phyloP scores from a whole-genome alignment of 495 filamentous ascomycete genomes.

The Penicillium coprophilum region DNA sequence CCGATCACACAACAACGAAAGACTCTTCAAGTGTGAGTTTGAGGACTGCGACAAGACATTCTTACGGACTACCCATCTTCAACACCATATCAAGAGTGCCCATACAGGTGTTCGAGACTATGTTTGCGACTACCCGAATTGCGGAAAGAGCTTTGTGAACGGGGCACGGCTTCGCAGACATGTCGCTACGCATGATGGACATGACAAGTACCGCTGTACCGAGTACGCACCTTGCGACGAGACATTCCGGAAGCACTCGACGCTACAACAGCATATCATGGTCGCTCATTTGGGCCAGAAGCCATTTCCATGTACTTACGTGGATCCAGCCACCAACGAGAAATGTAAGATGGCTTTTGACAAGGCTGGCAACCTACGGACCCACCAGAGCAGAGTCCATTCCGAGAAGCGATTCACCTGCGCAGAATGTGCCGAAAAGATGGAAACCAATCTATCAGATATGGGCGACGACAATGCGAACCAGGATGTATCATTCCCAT shows the following conservation, averaged over 20 bases:
- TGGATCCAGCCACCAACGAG: conserved; percentile 55
- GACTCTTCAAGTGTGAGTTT: conserved; percentile 67
- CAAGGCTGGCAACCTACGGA: conserved; percentile 61
- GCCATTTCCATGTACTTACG: conserved; percentile 63
- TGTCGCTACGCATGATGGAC: conserved; percentile 63
- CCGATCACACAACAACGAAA: conserved; percentile 75
- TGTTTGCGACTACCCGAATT: conserved; percentile 66
- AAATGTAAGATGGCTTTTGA: conserved; percentile 71
- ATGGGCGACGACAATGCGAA: conserved; percentile 13
- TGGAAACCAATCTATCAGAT: conserved; percentile 23
- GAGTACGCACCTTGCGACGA: conserved; percentile 72
- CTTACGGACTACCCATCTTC: conserved; percentile 74
- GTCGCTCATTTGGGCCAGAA: conserved; percentile 66
- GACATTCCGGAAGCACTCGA: conserved; percentile 85
- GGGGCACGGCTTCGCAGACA: conserved; percentile 70
- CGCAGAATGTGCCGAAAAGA: conserved; percentile 56
- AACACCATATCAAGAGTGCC: conserved; percentile 76
- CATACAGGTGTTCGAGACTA: conserved; percentile 73
- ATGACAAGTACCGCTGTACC: conserved; percentile 68
- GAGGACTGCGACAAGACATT: conserved; percentile 77
- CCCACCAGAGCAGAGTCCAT: conserved; percentile 71
- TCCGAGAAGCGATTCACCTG: conserved; percentile 69
- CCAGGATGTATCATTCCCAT: conserved; percentile 61
- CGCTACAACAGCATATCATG: conserved; percentile 78
- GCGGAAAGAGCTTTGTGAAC: conserved; percentile 77